A percentile compares a stretch with the other conserved stretches of the same genome.
Evolutionary conservation across 2,329 filamentous ascomycete genomes (phyloP).

Genomic region (Amphichorda felina): DNA sequence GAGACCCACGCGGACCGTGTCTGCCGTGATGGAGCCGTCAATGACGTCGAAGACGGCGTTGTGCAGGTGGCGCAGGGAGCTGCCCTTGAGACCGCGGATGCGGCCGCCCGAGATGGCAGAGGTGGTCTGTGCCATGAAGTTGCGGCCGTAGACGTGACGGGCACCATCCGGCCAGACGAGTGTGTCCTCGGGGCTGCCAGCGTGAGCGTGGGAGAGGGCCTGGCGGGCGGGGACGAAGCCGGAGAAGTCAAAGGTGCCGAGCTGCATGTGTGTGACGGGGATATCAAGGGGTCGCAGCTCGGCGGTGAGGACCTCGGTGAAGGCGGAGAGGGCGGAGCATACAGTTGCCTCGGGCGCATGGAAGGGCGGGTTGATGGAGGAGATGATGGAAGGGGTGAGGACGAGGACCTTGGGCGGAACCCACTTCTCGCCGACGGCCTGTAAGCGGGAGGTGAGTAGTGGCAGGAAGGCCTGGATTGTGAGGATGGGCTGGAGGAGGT

Average conservation of each 20-base stretch:
- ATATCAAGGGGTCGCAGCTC: constrained; percentile 70
- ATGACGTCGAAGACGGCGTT: constrained; percentile 85
- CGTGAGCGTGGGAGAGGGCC: constrained; percentile 11
- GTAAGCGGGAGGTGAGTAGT: constrained; percentile 53
- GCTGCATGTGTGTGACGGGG: constrained; percentile 74
- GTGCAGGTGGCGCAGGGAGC: constrained; percentile 67
- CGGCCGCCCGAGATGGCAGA: constrained; percentile 45
- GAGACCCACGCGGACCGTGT: constrained; percentile 68
- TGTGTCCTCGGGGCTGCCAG: constrained; percentile 29
- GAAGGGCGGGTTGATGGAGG: constrained; percentile 68
- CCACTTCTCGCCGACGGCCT: constrained; percentile 35
- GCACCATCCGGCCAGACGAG: constrained; percentile 53
- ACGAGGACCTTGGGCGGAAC: constrained; percentile 58
- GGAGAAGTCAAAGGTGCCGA: constrained; percentile 82
- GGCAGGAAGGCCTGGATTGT: constrained; percentile 85
- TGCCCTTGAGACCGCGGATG: constrained; percentile 52
- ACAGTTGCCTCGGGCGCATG: constrained; percentile 78
- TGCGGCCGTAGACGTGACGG: constrained; percentile 48
- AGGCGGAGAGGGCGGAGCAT: constrained; percentile 77
- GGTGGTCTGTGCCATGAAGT: constrained; percentile 43
- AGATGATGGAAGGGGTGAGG: constrained; percentile 69
- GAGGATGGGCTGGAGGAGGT: constrained; percentile 79
- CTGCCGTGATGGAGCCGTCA: constrained; percentile 46
- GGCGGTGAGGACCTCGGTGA: constrained; percentile 66
- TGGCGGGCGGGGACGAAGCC: constrained; percentile 41